phyloP scores from a whole-genome alignment of 768 basidiomycete species.

The Phlebiopsis flavidoalba region DNA sequence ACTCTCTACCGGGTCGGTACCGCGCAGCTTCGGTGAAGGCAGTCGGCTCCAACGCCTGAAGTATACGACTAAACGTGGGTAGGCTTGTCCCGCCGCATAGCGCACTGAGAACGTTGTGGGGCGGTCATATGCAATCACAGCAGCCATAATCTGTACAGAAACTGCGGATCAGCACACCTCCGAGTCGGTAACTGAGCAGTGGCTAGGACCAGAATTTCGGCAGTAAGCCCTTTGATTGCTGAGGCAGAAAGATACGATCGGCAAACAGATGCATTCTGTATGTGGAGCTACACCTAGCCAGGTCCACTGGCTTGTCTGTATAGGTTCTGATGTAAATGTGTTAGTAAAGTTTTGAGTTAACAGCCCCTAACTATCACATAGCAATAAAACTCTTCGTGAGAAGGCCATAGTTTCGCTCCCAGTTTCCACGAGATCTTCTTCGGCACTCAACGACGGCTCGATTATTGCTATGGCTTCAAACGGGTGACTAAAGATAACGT shows the following conservation, averaged over 20 bases:
- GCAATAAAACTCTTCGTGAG: slow-evolving; percentile 67
- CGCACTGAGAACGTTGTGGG: slow-evolving; percentile 48
- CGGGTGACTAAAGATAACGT: slow-evolving; percentile 75
- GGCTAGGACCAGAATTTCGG: slow-evolving; percentile 72
- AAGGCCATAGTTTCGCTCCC: slow-evolving; percentile 79
- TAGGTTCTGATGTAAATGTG: no score
- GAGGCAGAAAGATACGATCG: slow-evolving; percentile 72
- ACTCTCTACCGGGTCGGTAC: neutral
- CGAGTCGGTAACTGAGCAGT: neutral
- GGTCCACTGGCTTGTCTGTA: slow-evolving; percentile 32
- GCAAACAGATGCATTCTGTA: slow-evolving; percentile 88
- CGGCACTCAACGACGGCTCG: slow-evolving; percentile 47
- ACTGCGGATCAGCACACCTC: neutral
- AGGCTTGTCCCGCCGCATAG: slow-evolving; percentile 51
- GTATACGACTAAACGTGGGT: slow-evolving; percentile 18
- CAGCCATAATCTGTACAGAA: slow-evolving; percentile 53
- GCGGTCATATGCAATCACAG: slow-evolving; percentile 57
- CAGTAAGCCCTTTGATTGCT: slow-evolving; percentile 79
- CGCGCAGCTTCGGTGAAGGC: slow-evolving; percentile 8
- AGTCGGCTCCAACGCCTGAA: slow-evolving; percentile 13
- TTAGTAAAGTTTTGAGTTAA: slow-evolving; percentile 52
- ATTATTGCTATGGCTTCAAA: slow-evolving; percentile 68
- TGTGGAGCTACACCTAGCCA: slow-evolving; percentile 42
- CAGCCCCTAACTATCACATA: slow-evolving; percentile 30
- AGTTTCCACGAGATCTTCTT: slow-evolving; percentile 43